Conservation (phyloP, 495 filamentous ascomycete species). For the Mytilinidion resinicola region DNA sequence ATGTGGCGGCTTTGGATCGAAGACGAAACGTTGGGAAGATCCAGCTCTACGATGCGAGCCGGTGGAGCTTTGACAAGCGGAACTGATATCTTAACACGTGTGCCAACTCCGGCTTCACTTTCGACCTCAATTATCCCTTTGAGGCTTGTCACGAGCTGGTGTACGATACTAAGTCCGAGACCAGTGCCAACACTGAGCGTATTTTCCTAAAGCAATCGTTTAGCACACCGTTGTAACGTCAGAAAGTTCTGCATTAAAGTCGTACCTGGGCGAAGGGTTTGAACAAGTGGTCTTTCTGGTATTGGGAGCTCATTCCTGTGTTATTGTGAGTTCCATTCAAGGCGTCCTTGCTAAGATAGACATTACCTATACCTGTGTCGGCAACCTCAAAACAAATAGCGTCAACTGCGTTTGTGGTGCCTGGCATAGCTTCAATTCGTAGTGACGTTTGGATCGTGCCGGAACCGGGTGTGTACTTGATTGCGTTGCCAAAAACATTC, state of each 20-base stretch:
- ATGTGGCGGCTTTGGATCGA: no score
- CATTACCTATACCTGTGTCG: not conserved
- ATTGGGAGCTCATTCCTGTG: not conserved
- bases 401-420: not conserved
- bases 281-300: not conserved
- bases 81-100: not conserved
- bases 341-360: no score
- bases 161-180: not conserved
- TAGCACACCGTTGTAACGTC: no score
- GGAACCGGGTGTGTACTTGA: not conserved
- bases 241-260: no score
- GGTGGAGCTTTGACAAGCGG: not conserved
- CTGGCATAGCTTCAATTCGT: not conserved
- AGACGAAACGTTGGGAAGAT: no score
- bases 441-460: not conserved
- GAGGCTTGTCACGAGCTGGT: not conserved
- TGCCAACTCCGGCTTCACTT: not conserved
- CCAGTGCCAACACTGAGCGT: not conserved
- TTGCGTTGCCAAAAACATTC: slow-evolving; percentile 1
- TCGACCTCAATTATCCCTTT: not conserved
- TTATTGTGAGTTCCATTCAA: no score
- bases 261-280: not conserved
- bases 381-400: not conserved
- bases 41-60: no score
- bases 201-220: not conserved